Evolutionary conservation across 192 early-diverging fungal species (phyloP).

Genomic region (Coemansia sp.): DNA sequence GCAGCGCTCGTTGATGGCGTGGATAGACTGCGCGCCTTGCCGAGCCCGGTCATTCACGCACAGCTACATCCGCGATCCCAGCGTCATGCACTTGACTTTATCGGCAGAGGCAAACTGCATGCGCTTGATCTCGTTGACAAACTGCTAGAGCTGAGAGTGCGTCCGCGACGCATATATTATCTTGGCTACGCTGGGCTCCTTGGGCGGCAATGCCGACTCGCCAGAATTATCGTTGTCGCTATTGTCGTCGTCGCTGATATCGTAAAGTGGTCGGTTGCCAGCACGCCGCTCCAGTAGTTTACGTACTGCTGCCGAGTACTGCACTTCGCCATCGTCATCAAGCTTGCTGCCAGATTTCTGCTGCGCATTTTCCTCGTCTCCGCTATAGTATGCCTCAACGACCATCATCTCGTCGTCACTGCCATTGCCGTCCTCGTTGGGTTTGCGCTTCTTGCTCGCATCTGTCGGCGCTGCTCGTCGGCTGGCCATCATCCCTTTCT

Average conservation of each 20-base stretch:
- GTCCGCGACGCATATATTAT: constrained; percentile 76
- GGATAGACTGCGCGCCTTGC: constrained; percentile 43
- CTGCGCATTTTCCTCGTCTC: constrained; percentile 36
- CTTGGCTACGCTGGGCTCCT: constrained; percentile 47
- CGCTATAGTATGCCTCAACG: constrained; percentile 69
- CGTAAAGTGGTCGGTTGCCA: constrained; percentile 4
- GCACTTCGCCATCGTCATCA: constrained; percentile 44
- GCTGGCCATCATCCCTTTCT: background rate
- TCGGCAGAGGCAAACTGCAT: constrained; percentile 62
- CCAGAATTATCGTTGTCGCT: constrained; percentile 27
- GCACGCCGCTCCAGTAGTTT: constrained; percentile 57
- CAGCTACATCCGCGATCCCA: constrained; percentile 81
- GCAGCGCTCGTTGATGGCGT: constrained; percentile 77
- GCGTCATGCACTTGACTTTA: constrained; percentile 61
- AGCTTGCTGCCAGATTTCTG: constrained; percentile 6
- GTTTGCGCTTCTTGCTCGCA: constrained; percentile 1
- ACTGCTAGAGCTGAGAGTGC: constrained; percentile 94
- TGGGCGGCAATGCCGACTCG: constrained; percentile 44
- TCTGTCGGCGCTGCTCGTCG: background rate
- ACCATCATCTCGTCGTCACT: constrained; percentile 55
- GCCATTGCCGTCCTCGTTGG: constrained; percentile 9
- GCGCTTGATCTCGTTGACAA: constrained; percentile 81
- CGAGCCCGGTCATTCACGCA: constrained; percentile 79
- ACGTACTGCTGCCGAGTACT: constrained; percentile 59
- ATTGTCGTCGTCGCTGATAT: constrained; percentile 20